Evolutionary conservation across 345 rosid species (phyloP).

Genomic region (Nasturtium officinale): DNA sequence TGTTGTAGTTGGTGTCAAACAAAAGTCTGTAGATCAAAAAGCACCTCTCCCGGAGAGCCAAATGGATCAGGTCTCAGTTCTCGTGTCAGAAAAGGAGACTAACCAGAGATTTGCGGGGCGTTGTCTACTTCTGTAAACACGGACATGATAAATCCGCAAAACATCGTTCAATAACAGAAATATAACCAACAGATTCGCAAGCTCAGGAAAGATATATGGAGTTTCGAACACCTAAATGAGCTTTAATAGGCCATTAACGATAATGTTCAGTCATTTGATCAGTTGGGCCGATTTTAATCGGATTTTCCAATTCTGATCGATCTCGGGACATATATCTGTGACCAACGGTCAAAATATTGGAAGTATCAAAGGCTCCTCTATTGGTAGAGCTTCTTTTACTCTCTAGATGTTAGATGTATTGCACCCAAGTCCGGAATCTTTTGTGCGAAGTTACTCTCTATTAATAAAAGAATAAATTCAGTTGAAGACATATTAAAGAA

Average conservation of each 20-base stretch:
- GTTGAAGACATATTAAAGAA: background rate
- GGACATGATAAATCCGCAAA: constrained; percentile 1
- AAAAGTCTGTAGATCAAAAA: too few species aligned
- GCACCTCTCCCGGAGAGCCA: too few species aligned
- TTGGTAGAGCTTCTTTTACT: too few species aligned
- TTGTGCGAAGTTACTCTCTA: background rate
- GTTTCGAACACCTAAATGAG: background rate
- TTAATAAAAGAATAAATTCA: background rate
- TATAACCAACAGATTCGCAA: constrained; percentile 7
- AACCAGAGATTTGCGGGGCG: constrained; percentile 32
- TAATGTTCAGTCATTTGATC: too few species aligned
- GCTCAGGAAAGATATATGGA: background rate
- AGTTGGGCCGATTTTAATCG: background rate
- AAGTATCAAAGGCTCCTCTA: too few species aligned
- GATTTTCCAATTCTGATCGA: too few species aligned
- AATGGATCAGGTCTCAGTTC: background rate
- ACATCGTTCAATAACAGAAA: background rate
- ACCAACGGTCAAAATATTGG: too few species aligned
- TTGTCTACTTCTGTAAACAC: constrained; percentile 8
- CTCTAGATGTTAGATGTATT: background rate
- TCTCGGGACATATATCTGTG: too few species aligned
- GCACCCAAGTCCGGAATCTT: background rate
- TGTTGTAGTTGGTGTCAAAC: too few species aligned
- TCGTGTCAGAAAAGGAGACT: constrained; percentile 11
- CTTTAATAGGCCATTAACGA: constrained; percentile 2